Conservation (phyloP, 257 asterid species). For the Dorcoceras hygrometricum region DNA sequence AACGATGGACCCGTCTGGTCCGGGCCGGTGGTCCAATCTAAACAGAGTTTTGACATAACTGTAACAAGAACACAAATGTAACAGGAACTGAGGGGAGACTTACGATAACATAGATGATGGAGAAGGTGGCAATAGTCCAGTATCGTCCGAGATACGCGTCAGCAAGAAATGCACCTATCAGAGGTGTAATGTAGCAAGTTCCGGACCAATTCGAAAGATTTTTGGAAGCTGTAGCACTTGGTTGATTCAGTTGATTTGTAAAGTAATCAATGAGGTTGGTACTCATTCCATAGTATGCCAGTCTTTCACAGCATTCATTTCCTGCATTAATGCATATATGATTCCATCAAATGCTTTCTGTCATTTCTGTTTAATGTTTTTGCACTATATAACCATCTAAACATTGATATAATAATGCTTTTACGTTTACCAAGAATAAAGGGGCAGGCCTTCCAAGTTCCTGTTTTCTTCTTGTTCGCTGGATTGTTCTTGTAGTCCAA, state of each 20-base stretch:
- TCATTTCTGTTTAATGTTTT: neutral
- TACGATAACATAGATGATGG: slow-evolving; percentile 59
- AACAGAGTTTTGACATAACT: too few species aligned
- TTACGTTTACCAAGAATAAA: slow-evolving; percentile 48
- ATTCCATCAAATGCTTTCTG: neutral
- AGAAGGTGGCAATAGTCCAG: slow-evolving; percentile 71
- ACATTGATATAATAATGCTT: neutral
- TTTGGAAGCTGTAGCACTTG: slow-evolving; percentile 54
- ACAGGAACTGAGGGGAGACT: slow-evolving; percentile 10
- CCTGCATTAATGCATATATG: slow-evolving; percentile 28
- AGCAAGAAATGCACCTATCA: slow-evolving; percentile 68
- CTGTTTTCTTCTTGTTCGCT: slow-evolving; percentile 63
- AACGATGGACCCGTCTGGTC: too few species aligned
- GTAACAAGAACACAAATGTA: neutral
- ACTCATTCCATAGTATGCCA: slow-evolving; percentile 71
- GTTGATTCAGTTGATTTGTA: slow-evolving; percentile 46
- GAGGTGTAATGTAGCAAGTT: slow-evolving; percentile 64
- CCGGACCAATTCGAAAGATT: slow-evolving; percentile 67
- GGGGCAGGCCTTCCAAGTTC: slow-evolving; percentile 84
- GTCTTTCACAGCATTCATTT: slow-evolving; percentile 66
- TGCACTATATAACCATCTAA: neutral
- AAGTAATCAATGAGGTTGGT: slow-evolving; percentile 52
- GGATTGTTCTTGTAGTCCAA: slow-evolving; percentile 58
- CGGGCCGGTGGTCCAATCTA: too few species aligned
- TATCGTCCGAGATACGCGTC: slow-evolving; percentile 79